Evolutionary conservation across 352 stramenopile species (phyloP).

Genomic region (Globisporangium takayamanum): DNA sequence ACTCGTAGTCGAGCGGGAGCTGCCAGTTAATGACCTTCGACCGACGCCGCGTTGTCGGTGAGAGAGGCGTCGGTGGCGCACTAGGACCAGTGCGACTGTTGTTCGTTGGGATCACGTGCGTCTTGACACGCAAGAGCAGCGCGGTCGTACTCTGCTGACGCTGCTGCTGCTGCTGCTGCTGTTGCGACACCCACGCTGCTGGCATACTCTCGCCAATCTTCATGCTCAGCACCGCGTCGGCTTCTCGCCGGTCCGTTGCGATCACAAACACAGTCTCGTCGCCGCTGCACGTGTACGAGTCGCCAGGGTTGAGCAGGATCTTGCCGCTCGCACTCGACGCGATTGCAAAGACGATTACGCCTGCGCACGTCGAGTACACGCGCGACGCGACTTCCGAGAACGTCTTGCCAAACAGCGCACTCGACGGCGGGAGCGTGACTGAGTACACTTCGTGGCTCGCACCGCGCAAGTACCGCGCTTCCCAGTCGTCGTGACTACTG

Average conservation of each 20-base stretch:
- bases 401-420: conserved; percentile 53
- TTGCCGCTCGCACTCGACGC: conserved; percentile 25
- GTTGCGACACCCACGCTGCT: conserved; percentile 19
- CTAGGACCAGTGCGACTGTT: background rate
- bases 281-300: conserved; percentile 65
- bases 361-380: conserved; percentile 65
- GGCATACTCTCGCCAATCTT: conserved; percentile 9
- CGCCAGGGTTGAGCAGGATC: conserved; percentile 73
- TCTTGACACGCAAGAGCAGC: conserved; percentile 7
- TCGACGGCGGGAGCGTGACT: conserved; percentile 45
- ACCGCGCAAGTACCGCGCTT: conserved; percentile 66
- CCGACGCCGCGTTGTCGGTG: conserved; percentile 11
- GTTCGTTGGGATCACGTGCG: conserved; percentile 8
- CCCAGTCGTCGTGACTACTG: conserved; percentile 40
- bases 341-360: conserved; percentile 77
- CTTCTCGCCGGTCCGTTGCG: conserved; percentile 49
- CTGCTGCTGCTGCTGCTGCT: background rate
- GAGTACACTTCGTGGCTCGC: conserved; percentile 80
- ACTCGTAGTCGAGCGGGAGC: conserved; percentile 7
- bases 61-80: background rate
- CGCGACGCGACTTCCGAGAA: conserved; percentile 77
- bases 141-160: conserved; percentile 2
- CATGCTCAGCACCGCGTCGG: conserved; percentile 35
- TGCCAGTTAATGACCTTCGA: conserved; percentile 34
- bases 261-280: conserved; percentile 72